phyloP scores from a whole-genome alignment of 1,139 yeast species.

The Hansenula sp. region DNA sequence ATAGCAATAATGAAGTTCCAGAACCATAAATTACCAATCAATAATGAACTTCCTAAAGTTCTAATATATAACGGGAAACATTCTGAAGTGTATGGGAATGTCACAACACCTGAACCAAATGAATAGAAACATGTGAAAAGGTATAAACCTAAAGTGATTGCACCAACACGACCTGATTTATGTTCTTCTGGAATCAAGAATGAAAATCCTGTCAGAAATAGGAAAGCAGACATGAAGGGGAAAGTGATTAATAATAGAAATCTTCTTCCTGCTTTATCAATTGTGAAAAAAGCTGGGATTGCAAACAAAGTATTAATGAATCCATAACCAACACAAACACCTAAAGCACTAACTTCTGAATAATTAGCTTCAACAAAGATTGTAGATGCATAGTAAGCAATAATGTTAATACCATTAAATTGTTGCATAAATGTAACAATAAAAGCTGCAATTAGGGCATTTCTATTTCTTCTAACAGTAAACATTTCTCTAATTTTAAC shows the following conservation, averaged over 20 bases:
- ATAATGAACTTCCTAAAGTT: slow-evolving; percentile 82
- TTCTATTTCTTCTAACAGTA: slow-evolving; percentile 74
- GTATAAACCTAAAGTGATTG: slow-evolving; percentile 70
- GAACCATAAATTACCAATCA: slow-evolving; percentile 84
- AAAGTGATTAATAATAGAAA: slow-evolving; percentile 65
- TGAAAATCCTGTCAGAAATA: slow-evolving; percentile 72
- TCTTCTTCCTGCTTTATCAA: slow-evolving; percentile 78
- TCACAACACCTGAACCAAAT: slow-evolving; percentile 88
- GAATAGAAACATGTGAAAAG: slow-evolving; percentile 73
- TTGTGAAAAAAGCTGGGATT: slow-evolving; percentile 77
- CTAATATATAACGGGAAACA: slow-evolving; percentile 82
- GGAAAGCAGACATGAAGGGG: slow-evolving; percentile 68
- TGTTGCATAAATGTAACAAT: slow-evolving; percentile 89
- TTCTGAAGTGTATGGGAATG: slow-evolving; percentile 86
- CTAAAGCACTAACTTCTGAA: slow-evolving; percentile 54
- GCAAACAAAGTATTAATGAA: slow-evolving; percentile 79
- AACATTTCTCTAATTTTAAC: slow-evolving; percentile 52
- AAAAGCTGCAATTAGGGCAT: slow-evolving; percentile 79
- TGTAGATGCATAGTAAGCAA: slow-evolving; percentile 76
- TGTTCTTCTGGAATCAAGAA: slow-evolving; percentile 57
- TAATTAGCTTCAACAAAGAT: slow-evolving; percentile 71
- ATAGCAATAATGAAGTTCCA: slow-evolving; percentile 77
- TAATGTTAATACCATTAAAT: slow-evolving; percentile 87
- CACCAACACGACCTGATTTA: slow-evolving; percentile 54
- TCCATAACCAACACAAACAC: slow-evolving; percentile 88